Conservation (phyloP, 257 asterid species). For the Scutellaria galericulata region DNA sequence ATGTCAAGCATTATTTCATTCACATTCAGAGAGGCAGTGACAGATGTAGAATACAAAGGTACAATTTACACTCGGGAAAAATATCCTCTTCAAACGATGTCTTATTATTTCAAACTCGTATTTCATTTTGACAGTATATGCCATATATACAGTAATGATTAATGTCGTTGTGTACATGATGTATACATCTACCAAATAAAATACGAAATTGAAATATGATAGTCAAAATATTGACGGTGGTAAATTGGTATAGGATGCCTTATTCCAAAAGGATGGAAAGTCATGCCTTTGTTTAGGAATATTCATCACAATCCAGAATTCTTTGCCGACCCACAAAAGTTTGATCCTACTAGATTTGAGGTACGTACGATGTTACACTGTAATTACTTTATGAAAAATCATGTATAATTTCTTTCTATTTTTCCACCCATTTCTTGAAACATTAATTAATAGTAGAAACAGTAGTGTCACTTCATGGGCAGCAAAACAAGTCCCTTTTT, state of each 20-base stretch:
- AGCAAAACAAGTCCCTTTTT: too few relatives aligned
- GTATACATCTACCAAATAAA: neutral
- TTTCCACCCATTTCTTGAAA: neutral
- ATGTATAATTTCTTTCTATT: neutral
- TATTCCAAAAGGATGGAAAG: constrained; percentile 98
- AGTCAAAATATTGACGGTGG: neutral
- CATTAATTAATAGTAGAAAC: too few relatives aligned
- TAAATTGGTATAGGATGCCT: constrained; percentile 57
- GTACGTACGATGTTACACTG: constrained; percentile 43
- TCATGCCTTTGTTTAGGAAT: constrained; percentile 88
- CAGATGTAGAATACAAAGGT: constrained; percentile 87
- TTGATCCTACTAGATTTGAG: constrained; percentile 85
- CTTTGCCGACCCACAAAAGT: constrained; percentile 68
- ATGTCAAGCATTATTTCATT: constrained; percentile 85
- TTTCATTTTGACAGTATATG: too few relatives aligned
- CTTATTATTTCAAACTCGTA: neutral
- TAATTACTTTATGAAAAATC: neutral
- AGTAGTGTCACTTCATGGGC: too few relatives aligned
- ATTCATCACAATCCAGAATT: constrained; percentile 88
- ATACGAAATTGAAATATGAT: neutral
- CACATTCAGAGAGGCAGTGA: constrained; percentile 87
- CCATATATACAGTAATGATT: too few relatives aligned
- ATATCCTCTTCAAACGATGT: neutral
- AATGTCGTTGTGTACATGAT: neutral
- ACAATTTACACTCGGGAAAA: neutral